Evolutionary conservation across 1,284 basidiomycete species (phyloP), one percentile per base, ranked within the genome.

Genomic region (Pseudozyma hubeiensis): DNA sequence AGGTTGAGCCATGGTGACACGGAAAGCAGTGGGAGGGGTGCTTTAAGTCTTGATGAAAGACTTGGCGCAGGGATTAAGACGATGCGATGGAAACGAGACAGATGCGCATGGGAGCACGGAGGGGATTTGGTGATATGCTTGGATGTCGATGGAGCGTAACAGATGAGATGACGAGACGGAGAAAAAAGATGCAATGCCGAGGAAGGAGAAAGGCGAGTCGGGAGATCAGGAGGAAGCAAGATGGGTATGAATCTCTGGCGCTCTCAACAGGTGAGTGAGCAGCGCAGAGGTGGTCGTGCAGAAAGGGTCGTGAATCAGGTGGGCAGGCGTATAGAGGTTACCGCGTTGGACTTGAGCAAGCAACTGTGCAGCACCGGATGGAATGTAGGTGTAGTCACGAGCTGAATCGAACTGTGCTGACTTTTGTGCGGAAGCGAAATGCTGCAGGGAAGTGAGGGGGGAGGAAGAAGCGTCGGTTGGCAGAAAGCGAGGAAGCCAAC

Each of bases 1-100:
- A 33, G 66, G 66, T 35, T 69, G 66, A 41, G 66, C 66, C 66
- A 69, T 69, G n/a, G 54, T 69, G 61, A 13, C 14, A 6, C 29
- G 43, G 30, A 52, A 7, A 16, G 5, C 24, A 29, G 24, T n/a
- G 35, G 14, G 46, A 5, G 13, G 16, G 30, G 44, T 33, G 39
- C 53, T 48, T 37, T 31, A 41, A 48, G 64, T 14, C 56, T 48
- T 49, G 52, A 29, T 29, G 11, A 11, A 33, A 59, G 49, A 49
- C 56, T 52, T 16, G 33, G 19, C 39, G 66, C 56, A 59, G 52
- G 41, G 33, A 49, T 53, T 17, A 56, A 33, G 13, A 46, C n/a
- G 37, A 34, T 19, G 35, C 37, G 19, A 10, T 30, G 5, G 44
- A 17, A 19, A 9, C 1, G 33, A 37, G 13, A 30, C 40, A n/a